phyloP scores from a whole-genome alignment of 2,329 filamentous ascomycete species.

The Exophiala mesophila region DNA sequence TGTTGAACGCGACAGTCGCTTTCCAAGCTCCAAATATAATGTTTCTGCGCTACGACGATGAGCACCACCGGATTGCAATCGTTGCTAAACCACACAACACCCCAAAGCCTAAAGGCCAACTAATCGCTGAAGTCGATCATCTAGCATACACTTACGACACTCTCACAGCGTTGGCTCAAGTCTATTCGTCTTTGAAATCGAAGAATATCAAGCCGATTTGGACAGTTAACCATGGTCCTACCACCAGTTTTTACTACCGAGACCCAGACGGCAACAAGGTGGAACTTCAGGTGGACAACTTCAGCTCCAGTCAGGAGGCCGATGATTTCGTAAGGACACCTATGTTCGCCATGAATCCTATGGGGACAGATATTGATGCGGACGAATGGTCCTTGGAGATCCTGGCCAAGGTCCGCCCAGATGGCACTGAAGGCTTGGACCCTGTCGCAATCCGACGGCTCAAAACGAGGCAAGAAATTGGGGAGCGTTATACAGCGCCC shows the following conservation, averaged over 20 bases:
- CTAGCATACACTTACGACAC: conserved; percentile 39
- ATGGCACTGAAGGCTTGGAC: neutral
- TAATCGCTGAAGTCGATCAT: conserved; percentile 30
- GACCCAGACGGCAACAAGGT: conserved; percentile 48
- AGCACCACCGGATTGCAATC: conserved; percentile 42
- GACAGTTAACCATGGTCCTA: conserved; percentile 46
- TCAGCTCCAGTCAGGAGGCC: conserved; percentile 18
- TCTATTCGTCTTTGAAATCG: conserved; percentile 29
- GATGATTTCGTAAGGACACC: conserved; percentile 3
- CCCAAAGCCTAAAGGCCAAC: conserved; percentile 16
- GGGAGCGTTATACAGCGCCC: neutral
- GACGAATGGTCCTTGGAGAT: conserved; percentile 4
- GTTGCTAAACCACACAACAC: conserved; percentile 26
- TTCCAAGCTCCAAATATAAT: neutral
- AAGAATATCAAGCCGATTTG: conserved; percentile 35
- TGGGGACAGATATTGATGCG: conserved; percentile 5
- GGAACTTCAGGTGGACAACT: conserved; percentile 46
- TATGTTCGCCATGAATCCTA: neutral
- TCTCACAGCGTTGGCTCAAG: conserved; percentile 32
- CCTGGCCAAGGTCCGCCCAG: neutral
- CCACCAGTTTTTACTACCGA: conserved; percentile 44
- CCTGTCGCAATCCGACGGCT: neutral
- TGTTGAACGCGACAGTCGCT: neutral
- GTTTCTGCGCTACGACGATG: conserved; percentile 9
- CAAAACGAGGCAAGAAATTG: conserved; percentile 2